Evolutionary conservation across 768 basidiomycete genomes (phyloP), one percentile per base, ranked within the genome.

Genomic region (Termitomyces sp.): DNA sequence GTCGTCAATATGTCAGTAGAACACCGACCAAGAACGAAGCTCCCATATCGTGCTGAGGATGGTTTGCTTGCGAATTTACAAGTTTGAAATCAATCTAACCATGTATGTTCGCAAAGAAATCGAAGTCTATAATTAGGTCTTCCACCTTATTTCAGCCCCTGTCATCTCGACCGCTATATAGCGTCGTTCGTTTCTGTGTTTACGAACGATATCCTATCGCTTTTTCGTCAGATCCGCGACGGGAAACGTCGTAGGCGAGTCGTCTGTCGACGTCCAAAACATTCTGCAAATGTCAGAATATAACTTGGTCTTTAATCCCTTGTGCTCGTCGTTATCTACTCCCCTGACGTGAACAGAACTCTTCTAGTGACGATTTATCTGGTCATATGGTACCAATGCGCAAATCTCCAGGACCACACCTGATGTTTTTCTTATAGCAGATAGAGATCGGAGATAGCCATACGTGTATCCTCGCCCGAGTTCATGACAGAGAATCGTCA

Each of bases 211-310:
- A 13, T 31, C 20, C 4, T 12, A 4, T 14, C 18, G 12, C n/a
- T 54, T 14, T 50, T 53, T 32, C 42, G 27, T 52, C 27, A 26
- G 22, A n/a, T 24, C 10, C 20, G 9, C 22, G 18, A 62, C 60
- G 61, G 61, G 53, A 13, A 60, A 62, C 37, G 53, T 51, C 50
- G 50, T 52, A 20, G 50, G 56, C 48, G 61, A 60, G 42, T 42
- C 58, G 10, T 50, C 53, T 29, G 34, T 13, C 18, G 52, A 59
- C n/a, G 27, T 24, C n/a, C 26, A 32, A n/a, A 44, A 36, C 8
- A 44, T 34, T 29, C 4, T 26, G 18, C 55, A 42, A 9, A 42
- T 46, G 6, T 24, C 31, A 18, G 16, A 26, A n/a, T 3, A 10
- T n/a, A 20, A 22, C 47, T 22, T 27, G 29, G 14, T 29, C 53